Base-by-base conservation (phyloP, 352 stramenopile genomes). In the Globisporangium paddicum region DNA sequence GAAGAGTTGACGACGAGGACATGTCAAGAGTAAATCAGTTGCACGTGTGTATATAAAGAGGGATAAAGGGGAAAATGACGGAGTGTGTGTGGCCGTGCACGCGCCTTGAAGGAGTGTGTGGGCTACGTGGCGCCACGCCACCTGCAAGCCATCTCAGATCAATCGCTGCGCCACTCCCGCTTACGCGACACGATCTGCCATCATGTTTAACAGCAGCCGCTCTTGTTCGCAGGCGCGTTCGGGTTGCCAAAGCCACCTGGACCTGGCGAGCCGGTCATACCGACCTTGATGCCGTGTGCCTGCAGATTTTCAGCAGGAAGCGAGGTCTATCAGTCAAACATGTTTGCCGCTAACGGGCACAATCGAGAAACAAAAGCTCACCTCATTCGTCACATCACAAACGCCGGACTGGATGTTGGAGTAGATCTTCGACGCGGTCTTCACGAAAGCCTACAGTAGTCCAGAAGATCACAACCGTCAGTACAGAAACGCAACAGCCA, bases 341-440 rank as follows among this genome's bases (percentile, higher is more conserved):
- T 18, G n/a, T n/a, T n/a, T n/a, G n/a, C n/a, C n/a, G n/a, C n/a
- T n/a, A n/a, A n/a, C n/a, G n/a, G n/a, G n/a, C n/a, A n/a, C n/a
- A n/a, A n/a, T n/a, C n/a, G 25, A 14, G 3, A 32, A 34, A n/a
- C n/a, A n/a, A 25, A 16, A 52, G 30, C 64, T 13, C 53, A 90
- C 91, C 82, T 98, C 93, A 70, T 98, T 98, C 32, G 86, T 97
- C 44, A 97, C 89, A 67, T 98, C 95, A 57, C 95, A 98, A 7
- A 98, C 80, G 42, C 95, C 95, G 13, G 79, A 95, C 65, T 97
- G 88, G 62, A 98, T 98, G 71, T 98, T 98, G 37, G 90, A 81
- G 72, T 98, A 97, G 67, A 98, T 98, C 78, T 98, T 98, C 25
- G 94, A 90, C 41, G 94, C 94, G 21, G 93, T 98, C 71, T 97